Percentiles rank a stretch among this genome's conserved stretches.
These are phyloP conservation scores for Leucocoprinus birnbaumii DNA, from an alignment of 768 basidiomycete genomes.

Conservation along the genomic window DNA sequence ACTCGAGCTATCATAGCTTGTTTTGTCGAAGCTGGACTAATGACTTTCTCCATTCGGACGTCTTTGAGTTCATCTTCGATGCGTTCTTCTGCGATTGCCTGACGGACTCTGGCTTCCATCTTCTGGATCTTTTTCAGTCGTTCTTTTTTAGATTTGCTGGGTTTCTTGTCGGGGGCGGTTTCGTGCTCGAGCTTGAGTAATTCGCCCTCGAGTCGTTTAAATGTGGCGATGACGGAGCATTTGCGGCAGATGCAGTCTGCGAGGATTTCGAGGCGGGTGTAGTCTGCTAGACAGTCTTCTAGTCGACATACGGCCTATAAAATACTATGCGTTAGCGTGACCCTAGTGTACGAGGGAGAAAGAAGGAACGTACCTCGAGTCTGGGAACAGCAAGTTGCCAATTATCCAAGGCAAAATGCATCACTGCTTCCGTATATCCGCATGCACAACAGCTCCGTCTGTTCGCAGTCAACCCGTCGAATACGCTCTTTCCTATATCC, in stretches of 20 bases:
- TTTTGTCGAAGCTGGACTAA: conserved; percentile 76
- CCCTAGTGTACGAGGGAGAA: neutral
- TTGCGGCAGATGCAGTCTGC: conserved; percentile 92
- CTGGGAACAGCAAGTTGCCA: conserved; percentile 78
- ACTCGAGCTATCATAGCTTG: conserved; percentile 92
- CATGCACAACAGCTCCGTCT: conserved; percentile 84
- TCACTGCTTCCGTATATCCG: conserved; percentile 92
- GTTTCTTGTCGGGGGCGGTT: conserved; percentile 34
- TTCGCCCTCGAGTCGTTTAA: conserved; percentile 59
- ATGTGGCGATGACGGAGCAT: conserved; percentile 84
- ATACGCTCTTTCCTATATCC: conserved; percentile 58
- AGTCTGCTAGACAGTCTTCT: conserved; percentile 84
- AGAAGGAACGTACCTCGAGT: conserved; percentile 44
- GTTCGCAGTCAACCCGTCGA: conserved; percentile 90
- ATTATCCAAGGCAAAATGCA: conserved; percentile 87
- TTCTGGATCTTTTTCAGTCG: conserved; percentile 68
- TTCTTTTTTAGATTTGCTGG: conserved; percentile 72
- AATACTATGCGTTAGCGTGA: neutral
- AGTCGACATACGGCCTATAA: conserved; percentile 61
- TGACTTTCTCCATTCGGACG: conserved; percentile 73
- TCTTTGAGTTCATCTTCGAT: conserved; percentile 85
- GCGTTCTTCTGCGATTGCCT: conserved; percentile 66
- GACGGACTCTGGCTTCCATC: conserved; percentile 57
- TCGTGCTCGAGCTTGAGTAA: conserved; percentile 52
- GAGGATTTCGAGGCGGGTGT: conserved; percentile 84